Evolutionary conservation across 306 rosid genomes (phyloP).

Genomic region (Cicer pinnatifidum): DNA sequence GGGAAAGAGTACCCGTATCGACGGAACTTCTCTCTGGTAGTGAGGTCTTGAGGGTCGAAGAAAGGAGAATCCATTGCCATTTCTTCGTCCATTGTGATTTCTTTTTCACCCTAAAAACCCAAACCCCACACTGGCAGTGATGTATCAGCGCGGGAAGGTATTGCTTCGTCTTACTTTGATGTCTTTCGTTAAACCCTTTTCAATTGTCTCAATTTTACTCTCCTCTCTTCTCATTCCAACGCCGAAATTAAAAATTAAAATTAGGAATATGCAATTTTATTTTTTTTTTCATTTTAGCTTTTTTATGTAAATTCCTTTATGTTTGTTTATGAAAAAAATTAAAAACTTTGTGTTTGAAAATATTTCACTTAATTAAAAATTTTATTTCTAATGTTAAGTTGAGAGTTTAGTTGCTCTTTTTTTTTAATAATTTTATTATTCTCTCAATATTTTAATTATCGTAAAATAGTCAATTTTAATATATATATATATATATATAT

Average conservation of each 20-base stretch:
- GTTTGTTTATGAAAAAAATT: too few species aligned
- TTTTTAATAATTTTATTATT: too few species aligned
- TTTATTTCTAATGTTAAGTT: too few species aligned
- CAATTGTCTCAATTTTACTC: conserved; percentile 16
- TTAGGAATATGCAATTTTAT: too few species aligned
- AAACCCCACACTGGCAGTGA: conserved; percentile 20
- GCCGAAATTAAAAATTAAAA: not conserved
- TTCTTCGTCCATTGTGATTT: conserved; percentile 57
- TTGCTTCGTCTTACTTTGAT: not conserved
- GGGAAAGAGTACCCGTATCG: conserved; percentile 69
- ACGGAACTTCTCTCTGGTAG: conserved; percentile 69
- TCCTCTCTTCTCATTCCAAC: not conserved
- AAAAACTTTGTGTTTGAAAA: too few species aligned
- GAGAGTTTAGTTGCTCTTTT: too few species aligned
- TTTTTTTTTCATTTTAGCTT: too few species aligned
- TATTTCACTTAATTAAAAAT: too few species aligned
- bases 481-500: too few species aligned
- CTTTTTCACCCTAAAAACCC: conserved; percentile 46
- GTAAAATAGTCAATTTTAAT: too few species aligned
- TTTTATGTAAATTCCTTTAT: too few species aligned
- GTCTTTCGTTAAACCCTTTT: conserved; percentile 35
- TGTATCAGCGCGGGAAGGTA: conserved; percentile 43
- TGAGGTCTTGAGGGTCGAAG: conserved; percentile 79
- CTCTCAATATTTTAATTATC: too few species aligned
- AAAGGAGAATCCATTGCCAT: conserved; percentile 75